These are phyloP conservation scores for Moesziomyces parantarcticus DNA, from an alignment of 1,284 basidiomycete species.

Conservation along the genomic window DNA sequence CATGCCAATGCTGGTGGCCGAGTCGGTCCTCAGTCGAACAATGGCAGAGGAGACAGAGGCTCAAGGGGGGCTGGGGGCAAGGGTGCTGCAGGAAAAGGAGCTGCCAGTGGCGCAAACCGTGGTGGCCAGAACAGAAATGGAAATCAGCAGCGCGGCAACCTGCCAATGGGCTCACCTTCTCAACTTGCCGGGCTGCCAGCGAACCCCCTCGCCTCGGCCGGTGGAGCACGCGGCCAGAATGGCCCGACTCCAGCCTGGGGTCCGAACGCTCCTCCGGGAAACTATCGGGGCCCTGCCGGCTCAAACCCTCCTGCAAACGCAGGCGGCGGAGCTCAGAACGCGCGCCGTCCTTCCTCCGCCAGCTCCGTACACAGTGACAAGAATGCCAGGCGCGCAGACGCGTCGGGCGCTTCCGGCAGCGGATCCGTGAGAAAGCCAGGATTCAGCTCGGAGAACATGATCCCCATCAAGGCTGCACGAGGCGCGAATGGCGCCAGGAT, in stretches of 20 bases:
- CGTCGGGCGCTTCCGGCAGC: background rate
- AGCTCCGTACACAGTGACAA: constrained; percentile 37
- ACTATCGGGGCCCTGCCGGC: too few species aligned
- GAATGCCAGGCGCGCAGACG: constrained; percentile 6
- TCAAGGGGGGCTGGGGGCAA: constrained; percentile 2
- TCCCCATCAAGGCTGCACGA: constrained; percentile 37
- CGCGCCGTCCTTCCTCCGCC: constrained; percentile 20
- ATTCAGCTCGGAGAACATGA: constrained; percentile 37
- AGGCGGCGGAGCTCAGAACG: constrained; percentile 4
- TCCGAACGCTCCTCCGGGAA: constrained; percentile 1
- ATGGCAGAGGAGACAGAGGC: constrained; percentile 4
- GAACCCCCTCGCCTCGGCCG: constrained; percentile 21
- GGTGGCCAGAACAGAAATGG: constrained; percentile 19
- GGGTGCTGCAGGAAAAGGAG: constrained; percentile 1
- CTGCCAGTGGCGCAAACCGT: background rate
- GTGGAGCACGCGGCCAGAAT: constrained; percentile 16
- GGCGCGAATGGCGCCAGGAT: constrained; percentile 26
- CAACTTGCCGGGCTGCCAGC: constrained; percentile 23
- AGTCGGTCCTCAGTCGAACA: constrained; percentile 1
- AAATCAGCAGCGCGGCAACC: constrained; percentile 18
- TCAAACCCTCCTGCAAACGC: background rate
- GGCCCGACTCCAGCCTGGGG: constrained; percentile 24
- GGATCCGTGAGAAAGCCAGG: constrained; percentile 16
- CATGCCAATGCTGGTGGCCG: constrained; percentile 10
- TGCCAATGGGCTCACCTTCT: constrained; percentile 3